phyloP scores from a whole-genome alignment of 345 rosid genomes.

The Euclidium syriacum region DNA sequence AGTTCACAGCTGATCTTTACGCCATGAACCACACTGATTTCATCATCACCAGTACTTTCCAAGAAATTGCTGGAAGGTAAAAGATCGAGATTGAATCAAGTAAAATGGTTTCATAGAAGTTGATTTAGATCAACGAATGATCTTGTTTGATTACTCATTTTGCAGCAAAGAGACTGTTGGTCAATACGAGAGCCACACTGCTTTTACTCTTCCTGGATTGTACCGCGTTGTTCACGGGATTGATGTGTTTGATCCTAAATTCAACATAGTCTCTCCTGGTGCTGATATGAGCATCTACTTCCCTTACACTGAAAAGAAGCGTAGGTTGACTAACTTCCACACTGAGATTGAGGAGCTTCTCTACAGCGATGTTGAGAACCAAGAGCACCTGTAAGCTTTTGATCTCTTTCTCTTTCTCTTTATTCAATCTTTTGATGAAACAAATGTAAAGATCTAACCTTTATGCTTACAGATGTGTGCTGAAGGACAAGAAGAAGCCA shows the following conservation, averaged over 20 bases:
- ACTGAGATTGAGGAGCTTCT: constrained; percentile 80
- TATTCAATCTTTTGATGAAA: neutral
- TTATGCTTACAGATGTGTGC: constrained; percentile 51
- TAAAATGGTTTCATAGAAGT: neutral
- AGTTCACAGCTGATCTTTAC: constrained; percentile 87
- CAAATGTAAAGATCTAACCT: neutral
- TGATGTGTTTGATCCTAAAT: constrained; percentile 90
- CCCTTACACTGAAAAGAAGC: constrained; percentile 63
- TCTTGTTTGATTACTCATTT: neutral
- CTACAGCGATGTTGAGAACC: constrained; percentile 76
- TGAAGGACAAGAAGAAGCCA: constrained; percentile 78
- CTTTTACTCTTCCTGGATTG: constrained; percentile 87
- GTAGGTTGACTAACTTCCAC: constrained; percentile 67
- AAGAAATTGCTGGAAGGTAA: constrained; percentile 98
- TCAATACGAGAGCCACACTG: constrained; percentile 88
- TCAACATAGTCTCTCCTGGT: constrained; percentile 97
- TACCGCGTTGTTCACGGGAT: constrained; percentile 93
- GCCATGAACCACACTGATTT: constrained; percentile 98
- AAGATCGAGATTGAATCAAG: neutral
- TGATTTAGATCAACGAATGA: neutral
- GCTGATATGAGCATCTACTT: constrained; percentile 94
- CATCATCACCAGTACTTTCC: constrained; percentile 97
- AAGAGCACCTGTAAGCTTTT: constrained; percentile 67
- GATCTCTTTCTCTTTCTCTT: neutral
- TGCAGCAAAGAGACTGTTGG: constrained; percentile 87